Percentiles rank a stretch among this genome's conserved stretches.
Conservation (phyloP, 2,329 filamentous ascomycete genomes). For the Delphinella strobiligena region DNA sequence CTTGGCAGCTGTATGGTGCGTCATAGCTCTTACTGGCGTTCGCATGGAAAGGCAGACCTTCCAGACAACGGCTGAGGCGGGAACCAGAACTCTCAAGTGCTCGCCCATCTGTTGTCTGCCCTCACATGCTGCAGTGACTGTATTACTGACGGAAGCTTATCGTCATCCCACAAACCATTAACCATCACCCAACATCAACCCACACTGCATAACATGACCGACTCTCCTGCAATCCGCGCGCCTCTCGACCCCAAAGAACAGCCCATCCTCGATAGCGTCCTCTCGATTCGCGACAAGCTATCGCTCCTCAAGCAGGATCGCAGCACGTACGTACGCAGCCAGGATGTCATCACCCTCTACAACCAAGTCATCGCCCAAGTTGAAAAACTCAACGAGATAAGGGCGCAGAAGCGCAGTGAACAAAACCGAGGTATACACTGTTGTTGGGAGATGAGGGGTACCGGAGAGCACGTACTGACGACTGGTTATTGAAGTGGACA, state of each 20-base stretch:
- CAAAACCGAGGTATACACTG: slow-evolving; percentile 43
- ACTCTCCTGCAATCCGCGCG: slow-evolving; percentile 47
- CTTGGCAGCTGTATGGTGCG: too few species aligned
- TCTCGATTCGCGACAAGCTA: slow-evolving; percentile 46
- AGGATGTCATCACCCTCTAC: slow-evolving; percentile 51
- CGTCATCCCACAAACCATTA: too few species aligned
- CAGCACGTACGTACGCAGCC: slow-evolving; percentile 53
- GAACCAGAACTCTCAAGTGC: too few species aligned
- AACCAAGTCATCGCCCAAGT: slow-evolving; percentile 50
- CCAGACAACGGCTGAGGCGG: too few species aligned
- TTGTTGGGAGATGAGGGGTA: too few species aligned
- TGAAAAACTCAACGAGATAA: slow-evolving; percentile 45
- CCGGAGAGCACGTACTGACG: too few species aligned
- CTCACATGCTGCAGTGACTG: too few species aligned
- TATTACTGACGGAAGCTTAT: too few species aligned
- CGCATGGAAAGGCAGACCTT: too few species aligned
- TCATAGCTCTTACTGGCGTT: too few species aligned
- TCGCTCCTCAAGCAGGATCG: slow-evolving; percentile 53
- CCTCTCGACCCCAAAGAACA: slow-evolving; percentile 53
- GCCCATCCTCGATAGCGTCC: slow-evolving; percentile 50
- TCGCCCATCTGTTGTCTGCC: too few species aligned
- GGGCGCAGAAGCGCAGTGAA: slow-evolving; percentile 43
- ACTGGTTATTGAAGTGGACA: slow-evolving; percentile 45
- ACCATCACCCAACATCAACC: not conserved
- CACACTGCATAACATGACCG: slow-evolving; percentile 36